phyloP scores from a whole-genome alignment of 495 filamentous ascomycete species.

The Cercophora sp. region DNA sequence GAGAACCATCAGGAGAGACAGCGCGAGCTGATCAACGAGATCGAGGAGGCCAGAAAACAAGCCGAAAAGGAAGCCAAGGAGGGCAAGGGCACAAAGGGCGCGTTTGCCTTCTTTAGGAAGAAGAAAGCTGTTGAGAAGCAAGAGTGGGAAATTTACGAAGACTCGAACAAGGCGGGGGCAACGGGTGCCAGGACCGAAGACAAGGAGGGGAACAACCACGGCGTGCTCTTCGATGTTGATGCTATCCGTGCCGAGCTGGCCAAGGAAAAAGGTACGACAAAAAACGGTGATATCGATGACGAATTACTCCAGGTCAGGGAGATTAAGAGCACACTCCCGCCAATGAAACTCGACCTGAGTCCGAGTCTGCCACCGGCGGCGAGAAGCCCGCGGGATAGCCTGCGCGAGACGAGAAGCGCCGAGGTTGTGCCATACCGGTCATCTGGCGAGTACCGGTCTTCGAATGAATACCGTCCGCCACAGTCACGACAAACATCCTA shows the following conservation, averaged over 20 bases:
- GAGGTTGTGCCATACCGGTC: conserved; percentile 19
- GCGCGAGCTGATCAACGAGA: conserved; percentile 89
- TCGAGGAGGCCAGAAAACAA: conserved; percentile 88
- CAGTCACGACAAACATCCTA: conserved; percentile 17
- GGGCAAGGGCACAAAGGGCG: conserved; percentile 37
- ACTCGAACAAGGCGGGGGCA: conserved; percentile 31
- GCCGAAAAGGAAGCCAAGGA: conserved; percentile 55
- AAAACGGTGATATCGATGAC: conserved; percentile 22
- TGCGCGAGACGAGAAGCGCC: conserved; percentile 51
- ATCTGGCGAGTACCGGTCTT: conserved; percentile 33
- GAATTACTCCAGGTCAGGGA: conserved; percentile 67
- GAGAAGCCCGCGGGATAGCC: conserved; percentile 30
- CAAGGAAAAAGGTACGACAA: conserved; percentile 47
- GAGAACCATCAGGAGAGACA: conserved; percentile 87
- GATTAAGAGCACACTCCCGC: conserved; percentile 80
- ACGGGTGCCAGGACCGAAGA: conserved; percentile 36
- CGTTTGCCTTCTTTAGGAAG: conserved; percentile 74
- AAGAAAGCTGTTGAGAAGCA: conserved; percentile 72
- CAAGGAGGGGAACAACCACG: conserved; percentile 44
- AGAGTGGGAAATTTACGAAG: conserved; percentile 93
- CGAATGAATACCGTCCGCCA: conserved; percentile 5
- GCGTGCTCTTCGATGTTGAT: conserved; percentile 91
- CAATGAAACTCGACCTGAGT: conserved; percentile 71
- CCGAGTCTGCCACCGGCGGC: conserved; percentile 30
- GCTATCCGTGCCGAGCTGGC: conserved; percentile 85